Evolutionary conservation across 2,329 filamentous ascomycete species (phyloP), one percentile per base, ranked within the genome.

Genomic region (Escovopsis sp.): DNA sequence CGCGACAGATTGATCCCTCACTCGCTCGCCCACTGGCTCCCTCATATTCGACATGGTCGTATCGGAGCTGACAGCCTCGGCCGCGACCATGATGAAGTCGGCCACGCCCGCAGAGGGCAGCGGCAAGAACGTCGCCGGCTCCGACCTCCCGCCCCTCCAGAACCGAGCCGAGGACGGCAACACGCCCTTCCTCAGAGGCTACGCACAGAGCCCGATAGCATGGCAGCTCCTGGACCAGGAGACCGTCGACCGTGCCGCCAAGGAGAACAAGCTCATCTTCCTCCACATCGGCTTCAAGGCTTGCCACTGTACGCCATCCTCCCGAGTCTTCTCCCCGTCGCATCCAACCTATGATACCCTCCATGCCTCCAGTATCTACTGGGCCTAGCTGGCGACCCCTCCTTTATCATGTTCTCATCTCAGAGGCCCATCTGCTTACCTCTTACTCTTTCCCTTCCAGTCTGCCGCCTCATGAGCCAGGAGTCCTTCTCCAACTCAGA

Each of bases 221-320:
- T 98, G 90, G 90, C 90, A 98, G 65, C 65, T 84, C 40, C 83
- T 93, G 66, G 79, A 79, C 45, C 68, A 79, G 16, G 77, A 86
- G 49, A 75, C 84, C 13, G 66, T 94, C 36, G 70, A 72, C 43
- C 66, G 86, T 33, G 88, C 90, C 13, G 80, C 74, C 55, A 72
- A 67, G 46, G 75, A 87, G 46, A 92, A 96, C 56, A 82, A 86
- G 50, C 67, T 94, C 39, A 77, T 98, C 40, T 96, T 94, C 52
- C 65, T 96, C 41, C 92, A 88, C 54, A 87, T 96, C 50, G 90
- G 90, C 33, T 98, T 94, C 63, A 81, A 81, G 15, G 86, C 90
- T 29, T 96, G 90, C 55, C 88, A 96, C 62, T 93, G 90, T 90
- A 61, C 53, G 79, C 64, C 28, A 25, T n/a, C n/a, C 35, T 56